phyloP scores from a whole-genome alignment of 768 basidiomycete genomes.

The Trametes sanguinea region DNA sequence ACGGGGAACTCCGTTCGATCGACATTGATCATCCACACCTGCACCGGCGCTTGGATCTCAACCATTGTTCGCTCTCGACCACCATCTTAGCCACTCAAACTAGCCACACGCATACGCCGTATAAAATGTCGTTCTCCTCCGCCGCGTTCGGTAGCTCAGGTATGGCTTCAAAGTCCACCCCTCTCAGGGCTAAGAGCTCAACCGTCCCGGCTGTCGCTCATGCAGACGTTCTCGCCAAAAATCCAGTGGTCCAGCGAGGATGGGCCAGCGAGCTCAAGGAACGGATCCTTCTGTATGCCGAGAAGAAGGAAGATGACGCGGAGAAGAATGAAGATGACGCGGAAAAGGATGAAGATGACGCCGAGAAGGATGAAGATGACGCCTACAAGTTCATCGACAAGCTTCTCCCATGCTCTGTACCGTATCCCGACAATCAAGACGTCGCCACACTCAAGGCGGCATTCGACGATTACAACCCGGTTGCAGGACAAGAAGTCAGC shows the following conservation, averaged over 20 bases:
- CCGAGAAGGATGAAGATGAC: no score
- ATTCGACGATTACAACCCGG: background rate
- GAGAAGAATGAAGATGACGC: no score
- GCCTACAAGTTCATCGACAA: slow-evolving; percentile 14
- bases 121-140: slow-evolving; percentile 8
- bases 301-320: background rate
- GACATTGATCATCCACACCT: no score
- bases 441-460: background rate
- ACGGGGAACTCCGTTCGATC: no score
- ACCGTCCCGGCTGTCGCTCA: background rate
- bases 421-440: background rate
- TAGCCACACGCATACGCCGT: no score
- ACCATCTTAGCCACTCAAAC: background rate
- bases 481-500: background rate
- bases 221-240: background rate
- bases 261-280: background rate
- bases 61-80: no score
- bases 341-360: no score
- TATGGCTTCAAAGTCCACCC: background rate
- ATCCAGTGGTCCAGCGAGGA: background rate
- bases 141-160: background rate
- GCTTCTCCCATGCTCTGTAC: slow-evolving; percentile 1
- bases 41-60: no score
- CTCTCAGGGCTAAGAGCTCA: background rate
- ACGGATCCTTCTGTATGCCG: background rate